Base-by-base conservation (phyloP, 352 stramenopile genomes). In the Globisporangium barbulae region DNA sequence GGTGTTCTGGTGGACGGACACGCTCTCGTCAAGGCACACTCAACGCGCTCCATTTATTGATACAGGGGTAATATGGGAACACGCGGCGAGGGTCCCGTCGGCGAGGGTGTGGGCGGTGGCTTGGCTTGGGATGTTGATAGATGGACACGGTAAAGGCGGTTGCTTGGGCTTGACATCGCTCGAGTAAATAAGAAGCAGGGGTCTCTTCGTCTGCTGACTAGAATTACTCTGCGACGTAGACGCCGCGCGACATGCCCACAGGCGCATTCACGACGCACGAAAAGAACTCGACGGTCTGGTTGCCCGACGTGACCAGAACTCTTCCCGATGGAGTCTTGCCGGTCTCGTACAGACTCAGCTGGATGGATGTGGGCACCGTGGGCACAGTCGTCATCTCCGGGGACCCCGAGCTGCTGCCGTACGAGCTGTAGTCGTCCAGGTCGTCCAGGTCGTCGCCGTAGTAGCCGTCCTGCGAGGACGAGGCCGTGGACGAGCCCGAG, bases 221-320 rank as follows among this genome's bases (percentile, higher is more conserved):
- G 39, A 49, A 61, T 74, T 88, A 90, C 69, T 89, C 78, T 22
- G 83, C 72, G 62, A 88, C 77, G 50, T 83, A 74, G 66, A 90
- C 76, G 75, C 81, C 87, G 63, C 78, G 75, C 59, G 75, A 75
- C 41, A 70, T 58, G 21, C 54, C 61, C 4, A 85, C 68, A 10
- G 85, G 85, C 35, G 78, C 82, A 48, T 94, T 94, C 15, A 88
- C 81, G n/a, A 77, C 80, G 63, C 81, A 81, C 28, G 82, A 89
- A 68, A 93, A 94, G 65, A 94, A 90, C 74, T 94, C 85, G 68
- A 94, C 75, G 41, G 85, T 93, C 73, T 94, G 85, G 69, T 94
- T 91, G 50, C 83, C 73, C 7, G 78, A 73, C 31, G 85, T 93
- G 15, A 93, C 71, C 61, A 93, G 72, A 37, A 94, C 84, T 71